Evolutionary conservation across 768 basidiomycete genomes (phyloP).

Genomic region (Boletus rubropictus): DNA sequence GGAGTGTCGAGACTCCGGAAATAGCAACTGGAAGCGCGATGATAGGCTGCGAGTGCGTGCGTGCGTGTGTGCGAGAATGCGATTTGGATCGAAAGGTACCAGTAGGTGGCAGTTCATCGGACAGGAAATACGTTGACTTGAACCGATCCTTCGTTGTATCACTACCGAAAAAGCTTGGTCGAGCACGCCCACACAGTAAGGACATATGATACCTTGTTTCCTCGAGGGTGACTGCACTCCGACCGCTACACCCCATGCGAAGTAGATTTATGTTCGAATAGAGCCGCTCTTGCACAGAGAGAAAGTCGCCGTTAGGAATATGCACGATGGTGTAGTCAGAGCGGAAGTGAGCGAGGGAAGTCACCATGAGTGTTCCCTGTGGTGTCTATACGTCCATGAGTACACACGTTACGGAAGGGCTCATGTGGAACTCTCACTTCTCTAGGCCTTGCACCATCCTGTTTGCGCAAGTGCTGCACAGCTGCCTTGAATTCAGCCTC

Average conservation of each 20-base stretch:
- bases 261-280: slow-evolving; percentile 79
- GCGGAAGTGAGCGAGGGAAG: slow-evolving; percentile 81
- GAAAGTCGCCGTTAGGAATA: slow-evolving; percentile 63
- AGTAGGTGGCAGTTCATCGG: slow-evolving; percentile 31
- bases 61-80: slow-evolving; percentile 27
- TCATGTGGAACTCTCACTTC: slow-evolving; percentile 35
- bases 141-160: slow-evolving; percentile 80
- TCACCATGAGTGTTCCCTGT: slow-evolving; percentile 69
- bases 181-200: slow-evolving; percentile 5
- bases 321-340: slow-evolving; percentile 83
- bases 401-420: background rate
- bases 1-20: slow-evolving; percentile 21
- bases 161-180: slow-evolving; percentile 32
- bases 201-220: slow-evolving; percentile 49
- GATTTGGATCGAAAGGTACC: slow-evolving; percentile 25
- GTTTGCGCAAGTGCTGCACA: slow-evolving; percentile 52
- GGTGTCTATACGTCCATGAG: slow-evolving; percentile 41
- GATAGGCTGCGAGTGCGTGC: slow-evolving; percentile 26
- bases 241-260: slow-evolving; percentile 80
- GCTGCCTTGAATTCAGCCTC: slow-evolving; percentile 56
- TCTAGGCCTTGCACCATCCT: slow-evolving; percentile 68
- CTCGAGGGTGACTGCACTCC: slow-evolving; percentile 70
- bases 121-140: slow-evolving; percentile 60
- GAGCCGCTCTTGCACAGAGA: slow-evolving; percentile 56
- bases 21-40: slow-evolving; percentile 20